Evolutionary conservation across 1,139 yeast species (phyloP).

Genomic region (Hemisphaericaspora xylanilytica): DNA sequence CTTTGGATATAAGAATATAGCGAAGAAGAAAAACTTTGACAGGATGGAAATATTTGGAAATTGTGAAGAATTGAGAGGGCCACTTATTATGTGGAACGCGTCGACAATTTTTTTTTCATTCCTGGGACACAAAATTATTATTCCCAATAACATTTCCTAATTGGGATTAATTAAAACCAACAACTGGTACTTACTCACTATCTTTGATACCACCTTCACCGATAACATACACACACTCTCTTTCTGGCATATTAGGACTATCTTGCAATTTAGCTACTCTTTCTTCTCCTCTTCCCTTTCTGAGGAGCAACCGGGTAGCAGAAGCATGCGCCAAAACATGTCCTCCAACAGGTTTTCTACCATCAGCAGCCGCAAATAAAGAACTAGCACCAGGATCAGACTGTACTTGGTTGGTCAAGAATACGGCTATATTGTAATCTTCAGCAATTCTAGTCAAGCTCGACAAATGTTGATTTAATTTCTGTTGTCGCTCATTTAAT

Average conservation of each 20-base stretch:
- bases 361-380: constrained; percentile 62
- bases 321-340: constrained; percentile 65
- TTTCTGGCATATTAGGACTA: constrained; percentile 63
- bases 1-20: neutral
- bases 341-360: constrained; percentile 65
- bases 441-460: constrained; percentile 53
- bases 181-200: constrained; percentile 21
- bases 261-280: constrained; percentile 62
- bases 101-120: constrained; percentile 3
- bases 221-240: constrained; percentile 53
- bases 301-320: constrained; percentile 54
- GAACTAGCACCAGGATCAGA: constrained; percentile 71
- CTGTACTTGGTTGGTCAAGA: constrained; percentile 62
- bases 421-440: constrained; percentile 58
- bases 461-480: constrained; percentile 54
- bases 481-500: constrained; percentile 59
- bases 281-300: constrained; percentile 66
- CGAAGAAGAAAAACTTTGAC: neutral
- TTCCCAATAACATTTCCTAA: constrained; percentile 24
- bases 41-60: neutral
- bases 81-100: constrained; percentile 8
- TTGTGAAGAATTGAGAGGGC: neutral
- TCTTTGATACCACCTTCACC: constrained; percentile 55
- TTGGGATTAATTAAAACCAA: constrained; percentile 19
- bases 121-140: neutral